These are phyloP conservation scores for Globisporangium cederbergense DNA, from an alignment of 352 stramenopile species.

Conservation along the genomic window DNA sequence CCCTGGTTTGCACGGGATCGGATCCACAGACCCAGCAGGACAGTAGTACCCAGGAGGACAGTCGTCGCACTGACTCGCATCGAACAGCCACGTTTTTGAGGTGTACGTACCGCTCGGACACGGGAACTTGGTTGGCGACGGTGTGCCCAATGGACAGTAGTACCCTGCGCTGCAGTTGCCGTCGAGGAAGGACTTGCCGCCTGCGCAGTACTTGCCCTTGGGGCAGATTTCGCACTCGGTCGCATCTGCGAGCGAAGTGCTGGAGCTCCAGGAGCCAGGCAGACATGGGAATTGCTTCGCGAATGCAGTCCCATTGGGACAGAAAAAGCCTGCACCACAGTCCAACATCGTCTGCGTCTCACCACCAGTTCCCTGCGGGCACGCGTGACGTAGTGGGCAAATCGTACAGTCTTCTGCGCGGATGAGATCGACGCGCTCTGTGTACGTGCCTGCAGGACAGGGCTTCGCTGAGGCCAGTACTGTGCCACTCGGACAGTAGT, in stretches of 20 bases:
- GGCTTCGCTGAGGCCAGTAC: constrained; percentile 47
- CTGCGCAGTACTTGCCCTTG: constrained; percentile 83
- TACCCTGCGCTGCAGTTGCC: constrained; percentile 72
- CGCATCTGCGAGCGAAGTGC: constrained; percentile 50
- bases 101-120: constrained; percentile 86
- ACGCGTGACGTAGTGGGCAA: constrained; percentile 72
- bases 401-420: constrained; percentile 69
- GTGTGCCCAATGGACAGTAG: constrained; percentile 87
- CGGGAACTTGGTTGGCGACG: constrained; percentile 57
- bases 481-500: constrained; percentile 75
- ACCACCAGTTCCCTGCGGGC: constrained; percentile 65
- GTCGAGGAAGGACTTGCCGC: constrained; percentile 73
- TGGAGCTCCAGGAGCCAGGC: constrained; percentile 85
- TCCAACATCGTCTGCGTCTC: constrained; percentile 66
- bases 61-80: constrained; percentile 71
- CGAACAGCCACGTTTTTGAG: constrained; percentile 66
- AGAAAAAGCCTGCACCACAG: constrained; percentile 76
- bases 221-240: constrained; percentile 80
- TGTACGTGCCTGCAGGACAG: constrained; percentile 78
- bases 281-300: constrained; percentile 77
- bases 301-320: constrained; percentile 71
- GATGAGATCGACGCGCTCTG: constrained; percentile 59
- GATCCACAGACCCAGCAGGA: constrained; percentile 48
- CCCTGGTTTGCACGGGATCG: constrained; percentile 69
- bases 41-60: constrained; percentile 80